phyloP scores from a whole-genome alignment of 331 rosid species.

The Erythrophleum ivorense region DNA sequence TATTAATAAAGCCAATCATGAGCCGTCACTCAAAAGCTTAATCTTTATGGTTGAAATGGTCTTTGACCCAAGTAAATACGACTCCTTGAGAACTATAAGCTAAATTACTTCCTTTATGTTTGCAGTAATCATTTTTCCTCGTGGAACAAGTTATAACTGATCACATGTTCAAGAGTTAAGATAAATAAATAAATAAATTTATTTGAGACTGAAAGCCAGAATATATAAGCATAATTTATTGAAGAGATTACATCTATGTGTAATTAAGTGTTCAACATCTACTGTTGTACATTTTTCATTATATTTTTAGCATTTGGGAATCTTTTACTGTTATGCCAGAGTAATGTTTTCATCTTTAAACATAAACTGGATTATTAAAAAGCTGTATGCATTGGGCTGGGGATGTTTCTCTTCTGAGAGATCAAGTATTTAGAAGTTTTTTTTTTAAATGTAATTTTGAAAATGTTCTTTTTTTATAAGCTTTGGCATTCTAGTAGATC shows the following conservation, averaged over 20 bases:
- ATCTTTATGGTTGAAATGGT: no score
- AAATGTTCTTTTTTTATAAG: constrained; percentile 16
- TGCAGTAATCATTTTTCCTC: background rate
- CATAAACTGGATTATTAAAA: constrained; percentile 1
- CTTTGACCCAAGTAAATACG: no score
- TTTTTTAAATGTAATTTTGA: background rate
- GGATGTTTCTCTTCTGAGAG: constrained; percentile 15
- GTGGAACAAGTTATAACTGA: background rate
- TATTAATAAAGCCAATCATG: no score
- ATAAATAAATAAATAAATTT: background rate
- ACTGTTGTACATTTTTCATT: constrained; percentile 18
- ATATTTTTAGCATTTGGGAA: constrained; percentile 22
- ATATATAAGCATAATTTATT: background rate
- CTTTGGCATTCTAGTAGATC: constrained; percentile 17
- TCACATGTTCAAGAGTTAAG: background rate
- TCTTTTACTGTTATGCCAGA: background rate
- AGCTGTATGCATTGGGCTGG: constrained; percentile 14
- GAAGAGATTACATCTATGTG: background rate
- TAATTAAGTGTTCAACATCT: constrained; percentile 8
- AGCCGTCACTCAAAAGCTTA: no score
- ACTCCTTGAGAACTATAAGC: no score
- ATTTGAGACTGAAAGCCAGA: background rate
- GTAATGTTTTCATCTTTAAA: constrained; percentile 14
- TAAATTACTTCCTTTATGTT: background rate
- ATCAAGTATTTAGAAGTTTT: background rate